phyloP scores from a whole-genome alignment of 1,284 basidiomycete genomes.

The Cryptococcus maquisensis region DNA sequence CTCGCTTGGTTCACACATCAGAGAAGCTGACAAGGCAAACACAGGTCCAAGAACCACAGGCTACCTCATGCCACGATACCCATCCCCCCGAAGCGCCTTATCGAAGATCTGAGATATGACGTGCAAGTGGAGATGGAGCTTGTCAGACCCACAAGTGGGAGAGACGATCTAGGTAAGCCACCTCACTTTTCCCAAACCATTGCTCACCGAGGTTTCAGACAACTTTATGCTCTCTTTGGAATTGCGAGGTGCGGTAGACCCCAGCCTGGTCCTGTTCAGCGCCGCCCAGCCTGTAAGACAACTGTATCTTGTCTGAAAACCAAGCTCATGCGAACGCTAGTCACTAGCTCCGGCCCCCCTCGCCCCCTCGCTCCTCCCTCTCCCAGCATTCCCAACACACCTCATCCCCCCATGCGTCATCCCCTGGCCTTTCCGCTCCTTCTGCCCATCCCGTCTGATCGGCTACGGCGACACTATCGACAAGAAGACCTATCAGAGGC shows the following conservation, averaged over 20 bases:
- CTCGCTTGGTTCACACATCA: not conserved
- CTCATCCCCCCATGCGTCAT: constrained; percentile 40
- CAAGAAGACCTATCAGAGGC: constrained; percentile 23
- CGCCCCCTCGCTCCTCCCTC: constrained; percentile 18
- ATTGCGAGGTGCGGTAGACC: constrained; percentile 27
- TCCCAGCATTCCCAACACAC: constrained; percentile 25
- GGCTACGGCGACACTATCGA: constrained; percentile 26
- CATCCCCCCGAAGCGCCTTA: constrained; percentile 33
- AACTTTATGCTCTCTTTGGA: constrained; percentile 49
- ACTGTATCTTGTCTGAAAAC: not conserved
- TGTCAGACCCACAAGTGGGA: constrained; percentile 32
- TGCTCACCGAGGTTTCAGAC: constrained; percentile 10
- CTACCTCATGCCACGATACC: constrained; percentile 42
- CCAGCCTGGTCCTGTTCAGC: constrained; percentile 23
- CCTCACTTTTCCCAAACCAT: not conserved
- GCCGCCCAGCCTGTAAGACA: constrained; percentile 43
- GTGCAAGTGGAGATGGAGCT: constrained; percentile 48
- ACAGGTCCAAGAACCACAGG: constrained; percentile 34
- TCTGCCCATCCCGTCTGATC: constrained; percentile 40
- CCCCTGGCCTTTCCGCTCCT: constrained; percentile 41
- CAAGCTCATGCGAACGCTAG: constrained; percentile 13
- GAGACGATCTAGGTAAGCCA: constrained; percentile 36
- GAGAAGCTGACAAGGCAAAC: not conserved
- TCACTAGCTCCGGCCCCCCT: constrained; percentile 42
- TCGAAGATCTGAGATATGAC: constrained; percentile 47